phyloP scores from a whole-genome alignment of 2,329 filamentous ascomycete species.

The Colletotrichum filicis region DNA sequence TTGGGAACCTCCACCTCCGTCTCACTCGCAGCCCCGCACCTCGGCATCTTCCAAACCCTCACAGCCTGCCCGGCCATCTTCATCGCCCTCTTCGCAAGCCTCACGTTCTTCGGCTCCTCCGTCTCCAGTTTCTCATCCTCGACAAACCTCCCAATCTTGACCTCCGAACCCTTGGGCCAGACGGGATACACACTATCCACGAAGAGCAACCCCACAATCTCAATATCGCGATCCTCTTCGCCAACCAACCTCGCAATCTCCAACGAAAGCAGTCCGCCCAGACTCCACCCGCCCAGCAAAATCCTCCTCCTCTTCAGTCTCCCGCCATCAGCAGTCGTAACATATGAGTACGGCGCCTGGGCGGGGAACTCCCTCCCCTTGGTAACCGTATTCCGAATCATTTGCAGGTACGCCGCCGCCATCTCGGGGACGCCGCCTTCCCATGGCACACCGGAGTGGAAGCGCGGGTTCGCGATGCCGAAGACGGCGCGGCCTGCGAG shows the following conservation, averaged over 20 bases:
- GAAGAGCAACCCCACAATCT: slow-evolving; percentile 62
- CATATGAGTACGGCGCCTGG: slow-evolving; percentile 19
- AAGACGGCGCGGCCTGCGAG: slow-evolving; percentile 59
- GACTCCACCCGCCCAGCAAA: slow-evolving; percentile 66
- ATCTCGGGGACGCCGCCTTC: slow-evolving; percentile 65
- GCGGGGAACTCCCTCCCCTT: slow-evolving; percentile 9
- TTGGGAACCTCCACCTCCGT: not conserved
- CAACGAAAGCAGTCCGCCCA: slow-evolving; percentile 63
- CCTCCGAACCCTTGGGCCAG: slow-evolving; percentile 29
- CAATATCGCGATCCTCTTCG: slow-evolving; percentile 42
- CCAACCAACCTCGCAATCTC: slow-evolving; percentile 58
- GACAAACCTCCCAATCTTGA: slow-evolving; percentile 28
- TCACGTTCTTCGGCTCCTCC: slow-evolving; percentile 43
- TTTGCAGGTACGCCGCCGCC: slow-evolving; percentile 59
- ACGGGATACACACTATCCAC: slow-evolving; percentile 60
- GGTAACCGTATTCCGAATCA: slow-evolving; percentile 53
- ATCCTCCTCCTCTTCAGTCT: slow-evolving; percentile 44
- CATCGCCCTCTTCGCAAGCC: slow-evolving; percentile 52
- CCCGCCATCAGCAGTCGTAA: slow-evolving; percentile 39
- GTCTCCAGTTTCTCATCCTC: slow-evolving; percentile 43
- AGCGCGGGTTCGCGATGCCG: slow-evolving; percentile 66
- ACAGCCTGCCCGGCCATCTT: slow-evolving; percentile 54
- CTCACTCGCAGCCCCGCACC: slow-evolving; percentile 40
- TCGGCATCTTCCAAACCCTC: slow-evolving; percentile 51
- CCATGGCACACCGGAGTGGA: slow-evolving; percentile 58